Evolutionary conservation across 1,284 basidiomycete species (phyloP).

Genomic region (Vanrija pseudolonga): DNA sequence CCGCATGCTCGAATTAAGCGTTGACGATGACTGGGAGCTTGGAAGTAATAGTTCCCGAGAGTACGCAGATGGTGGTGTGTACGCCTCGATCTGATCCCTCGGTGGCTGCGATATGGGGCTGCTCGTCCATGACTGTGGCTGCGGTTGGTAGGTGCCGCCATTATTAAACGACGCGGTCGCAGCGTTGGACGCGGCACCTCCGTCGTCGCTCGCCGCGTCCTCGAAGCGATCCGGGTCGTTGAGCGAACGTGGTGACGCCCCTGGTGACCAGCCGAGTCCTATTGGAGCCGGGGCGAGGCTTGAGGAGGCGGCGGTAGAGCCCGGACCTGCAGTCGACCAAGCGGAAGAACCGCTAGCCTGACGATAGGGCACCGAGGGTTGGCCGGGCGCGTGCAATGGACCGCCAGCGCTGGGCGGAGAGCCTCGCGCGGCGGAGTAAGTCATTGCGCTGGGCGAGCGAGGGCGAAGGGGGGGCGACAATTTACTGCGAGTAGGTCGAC

Average conservation of each 20-base stretch:
- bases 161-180: neutral
- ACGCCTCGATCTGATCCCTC: no score
- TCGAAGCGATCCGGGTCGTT: conserved; percentile 1
- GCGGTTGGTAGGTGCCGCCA: neutral
- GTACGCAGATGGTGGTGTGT: neutral
- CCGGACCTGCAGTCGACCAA: neutral
- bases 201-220: conserved; percentile 1
- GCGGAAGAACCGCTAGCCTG: neutral
- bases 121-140: neutral
- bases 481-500: conserved; percentile 1
- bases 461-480: neutral
- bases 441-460: conserved; percentile 4
- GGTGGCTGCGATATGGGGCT: neutral
- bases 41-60: conserved; percentile 12
- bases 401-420: conserved; percentile 17
- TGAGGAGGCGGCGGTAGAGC: neutral
- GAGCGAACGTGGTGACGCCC: neutral
- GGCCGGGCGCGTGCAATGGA: neutral
- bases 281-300: neutral
- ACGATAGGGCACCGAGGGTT: neutral
- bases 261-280: neutral
- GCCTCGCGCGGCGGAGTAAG: conserved; percentile 19
- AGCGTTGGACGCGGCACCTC: neutral
- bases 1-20: conserved; percentile 18
- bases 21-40: conserved; percentile 20